phyloP scores from a whole-genome alignment of 2,329 filamentous ascomycete species.

The Akanthomyces muscarius region DNA sequence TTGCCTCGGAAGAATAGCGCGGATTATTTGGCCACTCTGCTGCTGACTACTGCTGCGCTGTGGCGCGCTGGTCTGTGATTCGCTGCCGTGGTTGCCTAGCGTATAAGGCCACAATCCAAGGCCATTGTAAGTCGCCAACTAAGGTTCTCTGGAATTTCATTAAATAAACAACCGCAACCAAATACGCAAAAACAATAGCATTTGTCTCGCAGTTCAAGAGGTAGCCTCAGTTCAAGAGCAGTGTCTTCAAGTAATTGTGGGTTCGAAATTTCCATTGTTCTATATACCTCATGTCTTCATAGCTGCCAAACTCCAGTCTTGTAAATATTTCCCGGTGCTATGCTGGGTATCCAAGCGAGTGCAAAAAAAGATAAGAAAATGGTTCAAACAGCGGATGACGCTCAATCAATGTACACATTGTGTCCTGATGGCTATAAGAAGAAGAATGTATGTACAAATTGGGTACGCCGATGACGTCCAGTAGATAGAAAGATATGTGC shows the following conservation, averaged over 20 bases:
- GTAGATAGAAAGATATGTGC: slow-evolving; percentile 23
- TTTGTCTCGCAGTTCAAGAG: background rate
- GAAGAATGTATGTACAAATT: slow-evolving; percentile 15
- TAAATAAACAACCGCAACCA: background rate
- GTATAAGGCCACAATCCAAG: slow-evolving; percentile 1
- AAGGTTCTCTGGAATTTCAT: background rate
- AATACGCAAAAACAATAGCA: background rate
- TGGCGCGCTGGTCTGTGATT: background rate
- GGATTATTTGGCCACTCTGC: slow-evolving; percentile 12
- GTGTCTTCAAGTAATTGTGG: background rate
- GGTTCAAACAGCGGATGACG: background rate
- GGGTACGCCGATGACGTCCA: background rate
- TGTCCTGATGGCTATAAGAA: background rate
- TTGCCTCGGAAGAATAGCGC: slow-evolving; percentile 16
- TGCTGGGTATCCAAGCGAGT: slow-evolving; percentile 33
- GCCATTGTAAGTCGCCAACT: background rate
- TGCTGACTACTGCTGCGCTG: background rate
- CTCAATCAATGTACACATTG: slow-evolving; percentile 3
- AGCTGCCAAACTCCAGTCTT: slow-evolving; percentile 17
- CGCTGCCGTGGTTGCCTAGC: slow-evolving; percentile 1
- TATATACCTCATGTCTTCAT: background rate
- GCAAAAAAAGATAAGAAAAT: slow-evolving; percentile 22
- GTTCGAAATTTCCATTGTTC: slow-evolving; percentile 1
- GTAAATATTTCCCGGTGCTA: slow-evolving; percentile 24
- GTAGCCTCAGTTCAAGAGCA: background rate